Base-by-base conservation (phyloP, 805 yeast species). In the Pichia heedii region DNA sequence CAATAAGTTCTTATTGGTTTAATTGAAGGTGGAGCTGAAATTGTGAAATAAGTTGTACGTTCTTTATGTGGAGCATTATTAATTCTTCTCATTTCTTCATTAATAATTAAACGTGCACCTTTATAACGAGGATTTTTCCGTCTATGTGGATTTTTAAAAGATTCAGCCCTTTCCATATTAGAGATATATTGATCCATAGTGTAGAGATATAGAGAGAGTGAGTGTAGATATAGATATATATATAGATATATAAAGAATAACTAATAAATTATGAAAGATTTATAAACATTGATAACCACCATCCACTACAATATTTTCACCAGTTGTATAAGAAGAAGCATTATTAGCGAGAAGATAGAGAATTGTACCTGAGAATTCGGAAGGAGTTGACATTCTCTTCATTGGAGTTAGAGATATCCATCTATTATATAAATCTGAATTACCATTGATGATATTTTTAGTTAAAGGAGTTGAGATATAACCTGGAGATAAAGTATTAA, bases 221-320 rank as follows among this genome's bases (percentile, higher is more conserved):
- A 13, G 33, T 9, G 33, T 29, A 29, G 33, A 11, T 9, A 11
- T 5, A 13, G 19, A 32, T 27, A 27, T 15, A 15, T 6, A 27
- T 12, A 27, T 7, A 7, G 7, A 27, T 18, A 18, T 20, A 33
- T 16, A 29, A 29, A 29, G 21, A 16, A 11, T 22, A n/a, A n/a
- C 33, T 34, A n/a, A 7, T 19, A 19, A 33, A 20, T 13, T 6
- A 33, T 13, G 5, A 15, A 33, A 5, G 20, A 5, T 11, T 64
- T 63, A 84, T 90, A 90, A 84, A 53, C 87, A 80, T 53, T 81
- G 81, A 70, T 84, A 85, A 45, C 94, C 95, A 57, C 94, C 94
- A 58, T 85, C 94, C 45, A 83, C 90, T 26, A 81, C 77, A 64
- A 85, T 64, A 64, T 84, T 84, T 60, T 83, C 81, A 56, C 94